Base-by-base conservation (phyloP, 2,329 filamentous ascomycete genomes). In the Didymella arachidicola region DNA sequence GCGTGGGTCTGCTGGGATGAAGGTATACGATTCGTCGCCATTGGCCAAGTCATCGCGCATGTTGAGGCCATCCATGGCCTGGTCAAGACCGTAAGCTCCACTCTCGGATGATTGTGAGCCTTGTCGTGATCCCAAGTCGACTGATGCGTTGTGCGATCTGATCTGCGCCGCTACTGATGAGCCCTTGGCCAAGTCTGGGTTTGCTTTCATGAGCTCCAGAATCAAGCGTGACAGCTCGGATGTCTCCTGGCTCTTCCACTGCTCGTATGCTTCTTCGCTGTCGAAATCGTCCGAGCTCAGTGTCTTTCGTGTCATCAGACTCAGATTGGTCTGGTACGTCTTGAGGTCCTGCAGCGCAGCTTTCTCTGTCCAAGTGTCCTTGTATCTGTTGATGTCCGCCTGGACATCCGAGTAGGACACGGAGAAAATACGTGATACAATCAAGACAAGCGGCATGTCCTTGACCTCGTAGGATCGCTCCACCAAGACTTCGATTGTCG, bases 391-490 rank as follows among this genome's bases (percentile, higher is more conserved):
- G 72, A 99, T 91, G 70, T 97, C 93, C 42, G 86, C 85, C 79
- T 99, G 95, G 6, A 93, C 89, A 66, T 95, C 88, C 1, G 88
- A 87, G 65, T 90, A 87, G 42, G 88, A 87, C 59, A 94, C 83
- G 43, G 90, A 90, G 78, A 98, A 99, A 63, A 97, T 91, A 68
- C 85, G 89, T 49, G 90, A 91, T 26, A 99, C 93, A 34, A 89
- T 86, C 74, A 95, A 89, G 27, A 97, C 95, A 79, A 97, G 85
- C 36, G 89, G 89, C 95, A 99, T 99, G 74, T 99, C 95, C 78
- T 95, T 97, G 73, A 98, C 89, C 77, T 97, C 92, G 77, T 97
- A 92, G 72, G 88, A 95, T 57, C 96, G 81, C 11, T 94, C 93
- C 2, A 93, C 86, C 56, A 91, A 84, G 22, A 94, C 90, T 76